Base-by-base conservation (phyloP, 495 filamentous ascomycete species). In the Daldinia bambusicola region DNA sequence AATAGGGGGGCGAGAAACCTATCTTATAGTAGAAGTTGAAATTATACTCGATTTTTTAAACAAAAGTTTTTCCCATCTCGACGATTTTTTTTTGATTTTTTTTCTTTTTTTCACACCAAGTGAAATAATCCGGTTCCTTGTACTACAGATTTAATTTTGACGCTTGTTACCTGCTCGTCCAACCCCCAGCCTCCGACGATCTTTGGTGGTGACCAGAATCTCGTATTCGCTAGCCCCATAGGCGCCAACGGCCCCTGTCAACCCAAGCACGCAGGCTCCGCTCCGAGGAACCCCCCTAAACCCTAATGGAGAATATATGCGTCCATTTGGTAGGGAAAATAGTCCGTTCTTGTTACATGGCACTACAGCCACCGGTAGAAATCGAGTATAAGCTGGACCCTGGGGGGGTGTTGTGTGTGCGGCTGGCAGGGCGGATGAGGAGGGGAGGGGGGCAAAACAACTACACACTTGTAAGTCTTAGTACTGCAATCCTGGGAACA, bases 221-320 rank as follows among this genome's bases (percentile, higher is more conserved):
- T 74, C 71, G 71, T 74, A 74, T 74, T 74, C 71, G 71, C 71
- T 74, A 74, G 71, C 71, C 58, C 71, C 71, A 70, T 74, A 67
- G 26, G 26, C 67, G 71, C 71, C 71, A 74, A 67, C 45, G 10
- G 71, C 71, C 71, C 71, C 71, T 74, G 71, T 74, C 71, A 63
- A 53, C 63, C 61, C 70, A 73, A 50, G 69, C 63, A 68, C 12
- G 61, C 61, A 58, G 70, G 61, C 61, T 73, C 70, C 70, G 70
- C 69, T 67, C 69, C 63, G 51, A 61, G 55, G 45, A 10, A 4
- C 52, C 58, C 69, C 61, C 64, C 57, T 53, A 61, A 72, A 61
- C 63, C 65, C 55, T 18, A 72, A 68, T 45, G 61, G 67, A 63
- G 45, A 64, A 31, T 16, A 22, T 38, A 38, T 45, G 52, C 58